Conservation (phyloP, 441 rosid genomes). For the Pelargonium citronellum region DNA sequence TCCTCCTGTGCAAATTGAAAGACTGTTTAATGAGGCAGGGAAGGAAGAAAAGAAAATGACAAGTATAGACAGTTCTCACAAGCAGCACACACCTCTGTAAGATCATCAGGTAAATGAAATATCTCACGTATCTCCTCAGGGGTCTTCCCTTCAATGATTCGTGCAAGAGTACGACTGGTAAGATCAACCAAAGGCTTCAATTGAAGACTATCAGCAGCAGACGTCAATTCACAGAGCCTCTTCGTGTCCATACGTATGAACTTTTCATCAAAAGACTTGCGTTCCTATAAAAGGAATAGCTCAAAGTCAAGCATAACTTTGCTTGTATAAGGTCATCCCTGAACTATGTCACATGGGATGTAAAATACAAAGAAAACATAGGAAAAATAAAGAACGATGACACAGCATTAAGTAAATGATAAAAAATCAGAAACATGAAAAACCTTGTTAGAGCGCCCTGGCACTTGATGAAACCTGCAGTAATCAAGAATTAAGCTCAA, state of each 20-base stretch:
- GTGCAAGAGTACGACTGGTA: constrained; percentile 60
- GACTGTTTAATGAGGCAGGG: not conserved
- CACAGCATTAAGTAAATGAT: not conserved
- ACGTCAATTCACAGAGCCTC: constrained; percentile 53
- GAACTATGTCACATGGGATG: not conserved
- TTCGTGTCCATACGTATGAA: constrained; percentile 55
- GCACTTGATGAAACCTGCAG: constrained; percentile 65
- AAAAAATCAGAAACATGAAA: constrained; percentile 7
- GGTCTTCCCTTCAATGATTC: constrained; percentile 62
- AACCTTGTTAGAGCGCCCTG: constrained; percentile 67
- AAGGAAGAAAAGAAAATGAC: constrained; percentile 5
- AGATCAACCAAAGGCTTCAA: constrained; percentile 63
- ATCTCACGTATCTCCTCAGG: constrained; percentile 67
- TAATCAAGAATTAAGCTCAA: constrained; percentile 57
- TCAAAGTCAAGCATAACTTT: constrained; percentile 3
- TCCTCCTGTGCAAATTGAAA: constrained; percentile 42
- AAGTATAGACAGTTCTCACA: constrained; percentile 5
- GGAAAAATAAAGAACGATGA: not conserved
- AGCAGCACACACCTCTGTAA: constrained; percentile 47
- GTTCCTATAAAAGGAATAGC: constrained; percentile 37
- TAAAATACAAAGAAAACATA: not conserved
- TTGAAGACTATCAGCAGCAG: constrained; percentile 63
- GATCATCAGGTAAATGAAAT: constrained; percentile 65
- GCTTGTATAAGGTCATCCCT: not conserved
- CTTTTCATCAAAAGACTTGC: constrained; percentile 52